phyloP scores from a whole-genome alignment of 2,329 filamentous ascomycete genomes.

The Camptophora hylomeconis region DNA sequence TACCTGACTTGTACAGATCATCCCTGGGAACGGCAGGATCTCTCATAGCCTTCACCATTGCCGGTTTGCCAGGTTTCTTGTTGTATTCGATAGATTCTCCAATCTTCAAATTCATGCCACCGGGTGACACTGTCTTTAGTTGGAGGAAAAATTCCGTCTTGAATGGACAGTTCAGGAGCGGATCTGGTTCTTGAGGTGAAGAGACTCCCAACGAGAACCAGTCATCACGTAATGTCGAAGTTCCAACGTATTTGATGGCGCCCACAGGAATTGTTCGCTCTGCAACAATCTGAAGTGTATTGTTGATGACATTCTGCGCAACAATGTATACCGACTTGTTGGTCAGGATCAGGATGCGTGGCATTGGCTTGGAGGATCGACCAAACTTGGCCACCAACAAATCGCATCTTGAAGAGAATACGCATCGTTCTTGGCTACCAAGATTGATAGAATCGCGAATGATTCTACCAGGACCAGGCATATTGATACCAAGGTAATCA shows the following conservation, averaged over 20 bases:
- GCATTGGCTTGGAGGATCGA: slow-evolving; percentile 84
- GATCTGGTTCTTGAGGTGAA: slow-evolving; percentile 83
- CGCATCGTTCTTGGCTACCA: slow-evolving; percentile 55
- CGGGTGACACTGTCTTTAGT: slow-evolving; percentile 65
- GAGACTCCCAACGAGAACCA: slow-evolving; percentile 91
- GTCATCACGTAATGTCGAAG: slow-evolving; percentile 75
- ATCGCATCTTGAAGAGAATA: slow-evolving; percentile 89
- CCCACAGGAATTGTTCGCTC: slow-evolving; percentile 75
- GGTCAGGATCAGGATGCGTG: slow-evolving; percentile 73
- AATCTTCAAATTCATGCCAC: slow-evolving; percentile 70
- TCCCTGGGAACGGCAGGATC: slow-evolving; percentile 59
- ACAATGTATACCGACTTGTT: slow-evolving; percentile 80
- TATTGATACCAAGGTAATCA: slow-evolving; percentile 84
- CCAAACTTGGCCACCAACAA: slow-evolving; percentile 88
- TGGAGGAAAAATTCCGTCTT: slow-evolving; percentile 98
- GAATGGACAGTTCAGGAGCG: slow-evolving; percentile 82
- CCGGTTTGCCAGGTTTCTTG: slow-evolving; percentile 92
- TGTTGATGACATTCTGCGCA: slow-evolving; percentile 68
- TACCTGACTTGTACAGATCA: slow-evolving; percentile 88
- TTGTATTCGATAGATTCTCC: slow-evolving; percentile 81
- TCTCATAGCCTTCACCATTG: slow-evolving; percentile 77
- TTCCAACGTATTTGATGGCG: slow-evolving; percentile 75
- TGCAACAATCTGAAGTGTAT: slow-evolving; percentile 65
- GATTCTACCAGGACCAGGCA: slow-evolving; percentile 66
- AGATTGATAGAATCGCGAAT: slow-evolving; percentile 65